phyloP scores from a whole-genome alignment of 352 stramenopile genomes.

The Globisporangium acanthophoron region DNA sequence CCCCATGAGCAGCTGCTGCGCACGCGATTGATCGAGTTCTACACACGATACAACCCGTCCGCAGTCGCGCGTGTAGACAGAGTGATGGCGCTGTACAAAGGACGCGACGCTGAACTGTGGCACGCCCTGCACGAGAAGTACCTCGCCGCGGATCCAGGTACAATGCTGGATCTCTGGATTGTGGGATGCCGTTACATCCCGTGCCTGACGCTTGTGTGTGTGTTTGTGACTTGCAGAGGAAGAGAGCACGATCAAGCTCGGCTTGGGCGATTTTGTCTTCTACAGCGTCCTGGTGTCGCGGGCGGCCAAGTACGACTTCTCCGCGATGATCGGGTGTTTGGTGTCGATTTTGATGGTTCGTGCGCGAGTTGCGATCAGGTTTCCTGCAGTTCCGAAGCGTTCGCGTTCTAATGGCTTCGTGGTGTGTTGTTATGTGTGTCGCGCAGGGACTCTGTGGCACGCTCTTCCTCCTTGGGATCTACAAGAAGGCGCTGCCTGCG shows the following conservation, averaged over 20 bases:
- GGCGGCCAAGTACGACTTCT: constrained; percentile 94
- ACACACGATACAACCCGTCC: constrained; percentile 58
- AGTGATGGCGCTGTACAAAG: constrained; percentile 71
- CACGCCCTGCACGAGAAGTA: constrained; percentile 77
- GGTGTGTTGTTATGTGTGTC: constrained; percentile 1
- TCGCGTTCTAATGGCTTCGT: not conserved
- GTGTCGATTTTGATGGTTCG: constrained; percentile 90
- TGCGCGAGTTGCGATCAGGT: not conserved
- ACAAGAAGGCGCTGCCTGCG: constrained; percentile 93
- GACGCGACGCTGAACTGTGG: constrained; percentile 72
- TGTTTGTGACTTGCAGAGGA: constrained; percentile 26
- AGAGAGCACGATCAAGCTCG: constrained; percentile 90
- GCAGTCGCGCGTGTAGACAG: constrained; percentile 59
- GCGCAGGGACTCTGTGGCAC: constrained; percentile 89
- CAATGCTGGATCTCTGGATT: not conserved
- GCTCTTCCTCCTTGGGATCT: constrained; percentile 94
- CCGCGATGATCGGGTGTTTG: constrained; percentile 92
- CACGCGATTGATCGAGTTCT: constrained; percentile 56
- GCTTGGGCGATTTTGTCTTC: constrained; percentile 99
- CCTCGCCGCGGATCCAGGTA: constrained; percentile 47
- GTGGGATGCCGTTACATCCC: not conserved
- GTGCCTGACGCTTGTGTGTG: not conserved
- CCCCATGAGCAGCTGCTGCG: constrained; percentile 25
- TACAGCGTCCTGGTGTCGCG: constrained; percentile 97
- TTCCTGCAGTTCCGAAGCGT: too few relatives aligned